phyloP scores from a whole-genome alignment of 2,329 filamentous ascomycete genomes.

The Trichophyton verrucosum region DNA sequence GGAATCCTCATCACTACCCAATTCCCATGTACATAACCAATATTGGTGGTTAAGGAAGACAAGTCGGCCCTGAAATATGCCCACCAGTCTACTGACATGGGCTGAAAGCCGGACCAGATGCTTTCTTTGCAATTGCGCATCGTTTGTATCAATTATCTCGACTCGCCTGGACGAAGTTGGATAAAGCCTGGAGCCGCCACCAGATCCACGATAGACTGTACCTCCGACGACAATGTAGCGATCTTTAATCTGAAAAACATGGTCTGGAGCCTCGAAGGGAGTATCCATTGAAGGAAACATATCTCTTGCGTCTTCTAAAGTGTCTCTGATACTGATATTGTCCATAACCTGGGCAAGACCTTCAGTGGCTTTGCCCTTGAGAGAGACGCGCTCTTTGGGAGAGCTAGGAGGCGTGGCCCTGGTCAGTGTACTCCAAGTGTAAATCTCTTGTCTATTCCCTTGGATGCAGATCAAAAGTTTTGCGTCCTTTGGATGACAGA shows the following conservation, averaged over 20 bases:
- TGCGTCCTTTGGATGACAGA: constrained; percentile 5
- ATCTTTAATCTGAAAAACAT: too few relatives aligned
- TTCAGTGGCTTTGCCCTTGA: too few relatives aligned
- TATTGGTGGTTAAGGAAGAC: constrained; percentile 15
- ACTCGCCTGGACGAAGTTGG: neutral
- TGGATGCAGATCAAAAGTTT: neutral
- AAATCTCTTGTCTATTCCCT: too few relatives aligned
- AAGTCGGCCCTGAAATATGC: constrained; percentile 5
- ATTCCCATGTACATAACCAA: constrained; percentile 17
- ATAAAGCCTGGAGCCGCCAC: neutral
- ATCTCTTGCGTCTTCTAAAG: too few relatives aligned
- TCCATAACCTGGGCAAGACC: too few relatives aligned
- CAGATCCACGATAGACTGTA: neutral
- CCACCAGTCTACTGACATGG: constrained; percentile 7
- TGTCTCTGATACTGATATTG: too few relatives aligned
- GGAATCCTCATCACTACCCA: constrained; percentile 4
- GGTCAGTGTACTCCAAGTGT: too few relatives aligned
- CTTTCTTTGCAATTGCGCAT: neutral
- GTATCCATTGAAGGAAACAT: too few relatives aligned
- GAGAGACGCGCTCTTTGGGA: too few relatives aligned
- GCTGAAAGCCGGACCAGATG: neutral
- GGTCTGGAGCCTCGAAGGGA: too few relatives aligned
- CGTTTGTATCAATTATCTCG: constrained; percentile 4
- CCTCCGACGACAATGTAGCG: neutral
- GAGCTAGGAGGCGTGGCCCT: too few relatives aligned